Evolutionary conservation across 2,329 filamentous ascomycete species (phyloP).

Genomic region (Colletotrichum sp.): DNA sequence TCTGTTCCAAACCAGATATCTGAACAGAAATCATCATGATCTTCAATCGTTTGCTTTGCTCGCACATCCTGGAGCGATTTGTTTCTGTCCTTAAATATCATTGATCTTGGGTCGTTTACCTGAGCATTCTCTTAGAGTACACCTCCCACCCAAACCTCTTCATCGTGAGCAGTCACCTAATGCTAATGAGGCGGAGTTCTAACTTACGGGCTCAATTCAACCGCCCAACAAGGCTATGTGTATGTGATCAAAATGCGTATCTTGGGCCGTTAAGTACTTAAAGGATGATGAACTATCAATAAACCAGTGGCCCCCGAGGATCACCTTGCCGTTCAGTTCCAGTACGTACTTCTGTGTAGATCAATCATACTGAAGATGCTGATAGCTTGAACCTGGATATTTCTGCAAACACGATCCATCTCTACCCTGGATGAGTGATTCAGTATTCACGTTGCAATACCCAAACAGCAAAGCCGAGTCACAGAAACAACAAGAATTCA

Average conservation of each 20-base stretch:
- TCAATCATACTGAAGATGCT: accelerated
- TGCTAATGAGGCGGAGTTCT: accelerated
- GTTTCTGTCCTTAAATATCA: neutral
- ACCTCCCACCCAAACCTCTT: neutral
- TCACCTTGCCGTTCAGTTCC: no score
- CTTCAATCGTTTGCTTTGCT: neutral
- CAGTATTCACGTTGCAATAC: neutral
- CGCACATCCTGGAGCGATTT: neutral
- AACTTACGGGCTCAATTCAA: accelerated
- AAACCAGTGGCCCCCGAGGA: no score
- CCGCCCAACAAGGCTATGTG: accelerated
- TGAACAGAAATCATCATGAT: no score
- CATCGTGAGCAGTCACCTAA: neutral
- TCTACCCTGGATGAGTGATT: accelerated
- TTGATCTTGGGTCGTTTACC: accelerated
- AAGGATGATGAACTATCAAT: accelerated
- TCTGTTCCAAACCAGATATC: no score
- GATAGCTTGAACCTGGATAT: accelerated
- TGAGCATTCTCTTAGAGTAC: neutral
- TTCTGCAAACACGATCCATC: accelerated
- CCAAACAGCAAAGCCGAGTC: accelerated
- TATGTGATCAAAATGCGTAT: neutral
- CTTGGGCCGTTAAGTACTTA: neutral
- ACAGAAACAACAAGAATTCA: accelerated
- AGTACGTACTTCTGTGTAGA: no score